These are phyloP conservation scores for Trichoderma aggressivum DNA, from an alignment of 2,329 filamentous ascomycete genomes.

Conservation along the genomic window DNA sequence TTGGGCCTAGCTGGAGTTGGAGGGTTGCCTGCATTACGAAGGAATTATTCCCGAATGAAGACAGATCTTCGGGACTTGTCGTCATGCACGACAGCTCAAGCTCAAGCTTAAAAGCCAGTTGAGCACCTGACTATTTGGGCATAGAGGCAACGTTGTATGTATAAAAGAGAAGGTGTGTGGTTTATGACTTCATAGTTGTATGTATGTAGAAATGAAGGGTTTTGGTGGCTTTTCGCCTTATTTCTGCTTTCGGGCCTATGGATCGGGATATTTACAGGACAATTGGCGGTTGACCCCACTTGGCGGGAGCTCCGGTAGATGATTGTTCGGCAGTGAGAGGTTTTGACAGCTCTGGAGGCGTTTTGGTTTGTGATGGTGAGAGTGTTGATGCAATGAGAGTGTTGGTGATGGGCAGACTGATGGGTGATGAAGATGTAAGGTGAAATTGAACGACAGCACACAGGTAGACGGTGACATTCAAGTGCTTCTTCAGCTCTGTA, in stretches of 20 bases:
- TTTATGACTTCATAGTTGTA: constrained; percentile 1
- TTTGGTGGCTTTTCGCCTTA: not conserved
- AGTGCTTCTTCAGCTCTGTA: too few species aligned
- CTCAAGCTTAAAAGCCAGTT: not conserved
- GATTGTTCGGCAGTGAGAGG: not conserved
- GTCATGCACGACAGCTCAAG: not conserved
- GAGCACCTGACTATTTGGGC: not conserved
- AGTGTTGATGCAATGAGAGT: not conserved
- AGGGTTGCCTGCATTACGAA: constrained; percentile 1
- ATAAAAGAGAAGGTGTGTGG: not conserved
- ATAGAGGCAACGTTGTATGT: not conserved
- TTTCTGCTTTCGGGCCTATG: not conserved
- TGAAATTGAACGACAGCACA: too few species aligned
- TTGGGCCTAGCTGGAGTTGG: not conserved
- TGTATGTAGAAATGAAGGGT: not conserved
- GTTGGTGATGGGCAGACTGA: not conserved
- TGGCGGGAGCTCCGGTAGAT: constrained; percentile 8
- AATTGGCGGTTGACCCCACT: not conserved
- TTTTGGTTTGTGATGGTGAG: not conserved
- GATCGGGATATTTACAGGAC: not conserved
- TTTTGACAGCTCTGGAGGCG: not conserved
- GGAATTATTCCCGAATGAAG: constrained; percentile 3
- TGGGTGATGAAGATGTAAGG: not conserved
- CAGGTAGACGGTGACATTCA: not conserved
- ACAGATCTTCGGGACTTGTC: constrained; percentile 4